Evolutionary conservation across 75 land plant genomes (phyloP).

Genomic region (Picea glauca): DNA sequence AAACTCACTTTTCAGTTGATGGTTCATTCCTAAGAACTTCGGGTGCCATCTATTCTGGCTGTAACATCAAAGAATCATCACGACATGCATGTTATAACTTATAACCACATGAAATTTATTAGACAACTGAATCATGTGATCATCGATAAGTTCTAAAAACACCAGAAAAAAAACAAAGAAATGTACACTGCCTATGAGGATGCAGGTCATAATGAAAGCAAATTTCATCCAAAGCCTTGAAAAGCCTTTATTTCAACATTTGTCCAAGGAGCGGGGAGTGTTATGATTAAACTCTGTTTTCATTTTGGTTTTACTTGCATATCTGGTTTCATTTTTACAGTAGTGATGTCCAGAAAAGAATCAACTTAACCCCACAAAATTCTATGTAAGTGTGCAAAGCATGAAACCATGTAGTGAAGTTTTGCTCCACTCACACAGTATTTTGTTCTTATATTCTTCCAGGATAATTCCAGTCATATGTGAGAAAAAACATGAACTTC

Average conservation of each 20-base stretch:
- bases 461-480: background rate
- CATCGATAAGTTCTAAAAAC: conserved; percentile 6
- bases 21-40: conserved; percentile 1
- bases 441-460: background rate
- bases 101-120: background rate
- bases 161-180: conserved; percentile 4
- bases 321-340: background rate
- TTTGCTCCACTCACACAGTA: background rate
- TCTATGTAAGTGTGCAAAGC: background rate
- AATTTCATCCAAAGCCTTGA: background rate
- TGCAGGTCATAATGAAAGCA: background rate
- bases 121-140: background rate
- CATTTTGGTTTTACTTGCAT: background rate
- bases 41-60: conserved; percentile 56
- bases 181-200: background rate
- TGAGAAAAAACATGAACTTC: background rate
- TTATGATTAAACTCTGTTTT: background rate
- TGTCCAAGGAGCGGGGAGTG: background rate
- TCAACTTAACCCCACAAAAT: background rate
- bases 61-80: conserved; percentile 16
- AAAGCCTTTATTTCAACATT: background rate
- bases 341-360: background rate
- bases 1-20: background rate
- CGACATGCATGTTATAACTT: background rate
- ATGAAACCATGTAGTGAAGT: too few species aligned